phyloP scores from a whole-genome alignment of 495 filamentous ascomycete species.

The Xylaria acuta region DNA sequence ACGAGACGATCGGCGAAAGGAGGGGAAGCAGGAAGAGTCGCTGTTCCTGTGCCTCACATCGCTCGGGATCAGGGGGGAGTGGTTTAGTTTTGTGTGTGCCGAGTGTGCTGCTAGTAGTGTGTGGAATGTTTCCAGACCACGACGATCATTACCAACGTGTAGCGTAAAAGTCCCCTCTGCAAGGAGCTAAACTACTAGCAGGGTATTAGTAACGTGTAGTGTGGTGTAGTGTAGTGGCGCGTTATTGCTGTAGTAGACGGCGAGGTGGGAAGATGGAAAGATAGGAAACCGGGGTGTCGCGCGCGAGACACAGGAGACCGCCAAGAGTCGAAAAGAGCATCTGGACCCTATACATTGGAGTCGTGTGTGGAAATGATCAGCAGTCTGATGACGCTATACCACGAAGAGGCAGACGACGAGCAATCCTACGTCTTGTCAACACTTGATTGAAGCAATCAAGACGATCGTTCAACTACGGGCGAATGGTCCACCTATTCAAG shows the following conservation, averaged over 20 bases:
- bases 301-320: conserved; percentile 21
- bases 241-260: not conserved
- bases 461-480: not conserved
- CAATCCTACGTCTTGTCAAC: conserved; percentile 14
- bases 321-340: conserved; percentile 29
- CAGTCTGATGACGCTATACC: conserved; percentile 44
- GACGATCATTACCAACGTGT: conserved; percentile 27
- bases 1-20: conserved; percentile 8
- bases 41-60: conserved; percentile 15
- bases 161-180: conserved; percentile 11
- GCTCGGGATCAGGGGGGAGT: conserved; percentile 22
- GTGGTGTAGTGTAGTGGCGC: not conserved
- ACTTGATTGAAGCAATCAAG: conserved; percentile 16
- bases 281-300: conserved; percentile 22
- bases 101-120: conserved; percentile 21
- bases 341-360: conserved; percentile 26
- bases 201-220: not conserved
- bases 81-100: conserved; percentile 29
- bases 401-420: conserved; percentile 29
- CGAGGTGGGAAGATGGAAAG: conserved; percentile 15
- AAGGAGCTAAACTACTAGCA: conserved; percentile 13
- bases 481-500: not conserved
- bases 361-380: conserved; percentile 45
- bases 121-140: conserved; percentile 32
- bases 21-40: conserved; percentile 21